Percentiles rank a stretch among this genome's conserved stretches.
These are phyloP conservation scores for Sanghuangporus sanghuang DNA, from an alignment of 1,284 basidiomycete species.

Conservation along the genomic window DNA sequence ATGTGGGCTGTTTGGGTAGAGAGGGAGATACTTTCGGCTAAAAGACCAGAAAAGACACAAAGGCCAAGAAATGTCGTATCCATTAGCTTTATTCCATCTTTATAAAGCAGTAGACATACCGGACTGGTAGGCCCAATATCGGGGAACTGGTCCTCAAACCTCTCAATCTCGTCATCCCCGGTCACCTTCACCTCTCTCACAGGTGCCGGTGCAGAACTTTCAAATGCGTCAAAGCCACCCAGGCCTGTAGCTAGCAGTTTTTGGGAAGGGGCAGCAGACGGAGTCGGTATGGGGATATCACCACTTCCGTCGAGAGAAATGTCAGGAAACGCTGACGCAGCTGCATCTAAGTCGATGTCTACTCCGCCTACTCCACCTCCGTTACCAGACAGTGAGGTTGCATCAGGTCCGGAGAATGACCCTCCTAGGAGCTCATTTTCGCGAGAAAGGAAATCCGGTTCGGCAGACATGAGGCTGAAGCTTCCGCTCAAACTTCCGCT, in stretches of 20 bases:
- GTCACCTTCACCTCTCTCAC: constrained; percentile 69
- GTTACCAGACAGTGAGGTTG: constrained; percentile 27
- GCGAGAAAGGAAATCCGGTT: not conserved
- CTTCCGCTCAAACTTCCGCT: not conserved
- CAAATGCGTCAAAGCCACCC: constrained; percentile 60
- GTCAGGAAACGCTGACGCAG: constrained; percentile 81
- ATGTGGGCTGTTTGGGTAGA: constrained; percentile 37
- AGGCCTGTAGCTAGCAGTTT: constrained; percentile 23
- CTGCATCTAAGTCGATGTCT: constrained; percentile 73
- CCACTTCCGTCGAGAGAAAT: constrained; percentile 65
- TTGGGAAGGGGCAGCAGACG: constrained; percentile 25
- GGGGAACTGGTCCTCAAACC: constrained; percentile 91
- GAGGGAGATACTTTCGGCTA: constrained; percentile 22
- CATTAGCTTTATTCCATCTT: not conserved
- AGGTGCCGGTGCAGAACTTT: constrained; percentile 29
- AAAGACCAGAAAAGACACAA: not conserved
- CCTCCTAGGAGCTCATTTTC: constrained; percentile 24
- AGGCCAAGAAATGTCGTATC: not conserved
- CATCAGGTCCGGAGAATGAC: constrained; percentile 29
- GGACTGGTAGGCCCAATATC: constrained; percentile 58
- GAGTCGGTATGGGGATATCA: constrained; percentile 45
- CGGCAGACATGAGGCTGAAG: not conserved
- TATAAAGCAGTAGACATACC: constrained; percentile 32
- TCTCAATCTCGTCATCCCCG: constrained; percentile 82
- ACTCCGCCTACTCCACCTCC: constrained; percentile 28